Conservation (phyloP, 768 basidiomycete genomes). For the Boletus speciosus region DNA sequence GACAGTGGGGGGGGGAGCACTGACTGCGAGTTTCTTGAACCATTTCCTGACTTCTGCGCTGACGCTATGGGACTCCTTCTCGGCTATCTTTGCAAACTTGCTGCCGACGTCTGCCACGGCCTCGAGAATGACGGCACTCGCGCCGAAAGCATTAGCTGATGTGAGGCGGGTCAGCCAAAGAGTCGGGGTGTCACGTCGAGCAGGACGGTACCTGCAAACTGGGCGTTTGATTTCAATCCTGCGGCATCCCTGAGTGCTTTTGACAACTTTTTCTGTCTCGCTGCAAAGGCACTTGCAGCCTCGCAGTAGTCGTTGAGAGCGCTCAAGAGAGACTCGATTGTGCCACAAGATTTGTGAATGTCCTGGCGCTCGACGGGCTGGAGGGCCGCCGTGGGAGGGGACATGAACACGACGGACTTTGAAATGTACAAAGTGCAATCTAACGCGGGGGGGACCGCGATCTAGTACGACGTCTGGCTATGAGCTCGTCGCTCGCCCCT, state of each 20-base stretch:
- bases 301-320: constrained; percentile 75
- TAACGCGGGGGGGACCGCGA: too few species aligned
- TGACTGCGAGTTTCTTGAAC: constrained; percentile 79
- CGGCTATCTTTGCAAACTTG: constrained; percentile 71
- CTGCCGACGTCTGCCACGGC: constrained; percentile 63
- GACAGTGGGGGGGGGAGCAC: constrained; percentile 20
- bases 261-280: constrained; percentile 70
- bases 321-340: constrained; percentile 63
- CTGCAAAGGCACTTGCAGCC: constrained; percentile 55
- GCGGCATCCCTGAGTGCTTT: constrained; percentile 70
- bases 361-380: constrained; percentile 60
- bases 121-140: constrained; percentile 66
- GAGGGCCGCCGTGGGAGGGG: constrained; percentile 4
- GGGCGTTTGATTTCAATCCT: constrained; percentile 52
- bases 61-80: constrained; percentile 67
- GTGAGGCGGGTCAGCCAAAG: not conserved
- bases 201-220: constrained; percentile 55
- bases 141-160: constrained; percentile 64
- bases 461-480: too few species aligned
- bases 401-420: constrained; percentile 25
- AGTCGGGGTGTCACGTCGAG: not conserved
- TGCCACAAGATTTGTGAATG: constrained; percentile 78
- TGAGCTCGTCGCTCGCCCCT: not conserved
- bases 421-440: not conserved
- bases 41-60: constrained; percentile 75